These are phyloP conservation scores for Actinomortierella wolfii DNA, from an alignment of 371 early-diverging fungal species.

Conservation along the genomic window DNA sequence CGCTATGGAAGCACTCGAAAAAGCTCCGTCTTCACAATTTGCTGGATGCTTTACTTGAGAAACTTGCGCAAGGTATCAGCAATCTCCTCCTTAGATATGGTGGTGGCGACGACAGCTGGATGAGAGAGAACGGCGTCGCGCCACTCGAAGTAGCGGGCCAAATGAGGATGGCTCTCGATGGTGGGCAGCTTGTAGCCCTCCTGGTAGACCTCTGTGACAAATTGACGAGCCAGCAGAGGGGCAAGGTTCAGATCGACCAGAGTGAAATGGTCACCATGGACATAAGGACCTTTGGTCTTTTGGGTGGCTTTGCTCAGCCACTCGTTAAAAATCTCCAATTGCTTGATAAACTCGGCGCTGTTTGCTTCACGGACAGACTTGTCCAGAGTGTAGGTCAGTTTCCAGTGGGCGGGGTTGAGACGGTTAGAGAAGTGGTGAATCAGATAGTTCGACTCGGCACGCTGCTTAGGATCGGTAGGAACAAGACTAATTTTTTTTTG, in stretches of 20 bases:
- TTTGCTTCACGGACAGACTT: too few relatives aligned
- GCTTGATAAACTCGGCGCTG: too few relatives aligned
- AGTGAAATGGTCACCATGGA: conserved; percentile 1
- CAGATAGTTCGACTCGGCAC: conserved; percentile 33
- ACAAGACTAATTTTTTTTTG: conserved; percentile 16
- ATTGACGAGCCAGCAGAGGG: neutral
- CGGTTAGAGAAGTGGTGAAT: conserved; percentile 36
- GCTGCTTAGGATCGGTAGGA: conserved; percentile 32
- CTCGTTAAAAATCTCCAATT: too few relatives aligned
- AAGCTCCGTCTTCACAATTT: too few relatives aligned
- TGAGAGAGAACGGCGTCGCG: neutral
- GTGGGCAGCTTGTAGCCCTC: neutral
- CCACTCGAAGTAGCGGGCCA: conserved; percentile 1
- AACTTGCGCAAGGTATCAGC: neutral
- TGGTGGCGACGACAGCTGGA: neutral
- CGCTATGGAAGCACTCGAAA: too few relatives aligned
- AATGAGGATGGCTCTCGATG: neutral
- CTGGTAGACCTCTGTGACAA: neutral
- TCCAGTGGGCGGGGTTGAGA: conserved; percentile 18
- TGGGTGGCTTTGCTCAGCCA: too few relatives aligned
- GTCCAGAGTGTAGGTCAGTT: conserved; percentile 21
- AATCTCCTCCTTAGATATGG: neutral
- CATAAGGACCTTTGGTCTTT: neutral
- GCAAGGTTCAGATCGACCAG: neutral
- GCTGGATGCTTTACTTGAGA: neutral